phyloP scores from a whole-genome alignment of 805 yeast species.

The Kuraishia molischiana region DNA sequence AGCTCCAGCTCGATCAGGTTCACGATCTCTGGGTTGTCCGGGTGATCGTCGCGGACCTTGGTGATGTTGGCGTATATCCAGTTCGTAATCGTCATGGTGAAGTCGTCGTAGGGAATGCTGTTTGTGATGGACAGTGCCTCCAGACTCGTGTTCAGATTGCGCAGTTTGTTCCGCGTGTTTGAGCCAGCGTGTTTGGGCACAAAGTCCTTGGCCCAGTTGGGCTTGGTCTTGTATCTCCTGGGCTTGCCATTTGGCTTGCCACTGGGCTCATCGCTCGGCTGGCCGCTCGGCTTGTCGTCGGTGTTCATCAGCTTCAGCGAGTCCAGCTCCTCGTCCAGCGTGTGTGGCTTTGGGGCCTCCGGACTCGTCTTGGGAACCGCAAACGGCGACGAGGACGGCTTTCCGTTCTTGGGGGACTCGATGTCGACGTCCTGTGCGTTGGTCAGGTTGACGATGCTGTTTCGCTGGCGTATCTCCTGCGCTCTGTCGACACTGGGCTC shows the following conservation, averaged over 20 bases:
- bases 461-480: conserved; percentile 12
- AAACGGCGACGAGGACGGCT: background rate
- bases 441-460: conserved; percentile 25
- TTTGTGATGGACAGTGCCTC: conserved; percentile 51
- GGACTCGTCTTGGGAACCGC: background rate
- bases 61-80: conserved; percentile 82
- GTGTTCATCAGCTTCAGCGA: background rate
- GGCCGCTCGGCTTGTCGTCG: background rate
- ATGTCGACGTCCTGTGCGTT: conserved; percentile 36
- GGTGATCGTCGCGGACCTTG: conserved; percentile 44
- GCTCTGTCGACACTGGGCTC: conserved; percentile 1
- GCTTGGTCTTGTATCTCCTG: conserved; percentile 51
- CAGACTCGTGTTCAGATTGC: conserved; percentile 4
- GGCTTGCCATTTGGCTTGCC: too few relatives aligned
- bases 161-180: background rate
- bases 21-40: conserved; percentile 22
- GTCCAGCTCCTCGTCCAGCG: conserved; percentile 1
- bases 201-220: conserved; percentile 82
- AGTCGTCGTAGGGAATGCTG: conserved; percentile 68
- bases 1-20: conserved; percentile 63
- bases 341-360: background rate
- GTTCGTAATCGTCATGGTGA: conserved; percentile 72
- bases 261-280: too few relatives aligned
- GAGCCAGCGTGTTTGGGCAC: conserved; percentile 25
- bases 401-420: conserved; percentile 11